Evolutionary conservation across 495 filamentous ascomycete species (phyloP), one percentile per base, ranked within the genome.

Genomic region (Viridothelium virens): DNA sequence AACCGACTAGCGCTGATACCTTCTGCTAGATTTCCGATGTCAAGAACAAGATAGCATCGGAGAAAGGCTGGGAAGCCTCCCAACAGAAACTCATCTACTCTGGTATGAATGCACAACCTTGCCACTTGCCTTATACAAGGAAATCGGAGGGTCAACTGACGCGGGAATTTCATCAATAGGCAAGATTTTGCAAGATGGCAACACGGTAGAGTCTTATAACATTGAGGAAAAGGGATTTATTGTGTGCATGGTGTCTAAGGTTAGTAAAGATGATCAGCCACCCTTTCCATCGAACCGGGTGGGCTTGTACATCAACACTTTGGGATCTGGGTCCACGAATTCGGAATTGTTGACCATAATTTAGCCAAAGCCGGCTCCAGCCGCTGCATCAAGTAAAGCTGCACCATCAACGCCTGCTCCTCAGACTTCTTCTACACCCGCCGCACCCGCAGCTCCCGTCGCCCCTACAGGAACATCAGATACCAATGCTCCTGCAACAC

Each of bases 161-260:
- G 4, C n/a, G 18, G 31, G 7, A 59, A 33, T n/a, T 25, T 25
- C 18, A 36, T 56, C 66, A 36, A 71, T 70, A 97, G 92, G 94
- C 77, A 98, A 98, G 80, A 96, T 98, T 68, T 83, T 98, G 67
- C 90, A 96, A 78, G 94, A 98, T 90, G 90, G 88, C 67, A 93
- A 96, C 72, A 93, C 93, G 16, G 88, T 97, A 70, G 91, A 92
- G 75, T 90, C 89, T 4, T 97, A 96, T 81, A 95, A 89, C 79
- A 96, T 98, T 66, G 93, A 98, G 79, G 94, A 97, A 84, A 98
- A 97, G 84, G 94, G 94, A 34, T 97, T 96, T 76, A 88, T 98
- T 71, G 95, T 98, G 53, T 98, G 94, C 77, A 94, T 98, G 85
- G 85, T 94, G 56, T 88, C 87, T 66, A 97, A 97, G 90, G 93